Evolutionary conservation across 2,329 filamentous ascomycete species (phyloP).

Genomic region (Lachnellula willkommii): DNA sequence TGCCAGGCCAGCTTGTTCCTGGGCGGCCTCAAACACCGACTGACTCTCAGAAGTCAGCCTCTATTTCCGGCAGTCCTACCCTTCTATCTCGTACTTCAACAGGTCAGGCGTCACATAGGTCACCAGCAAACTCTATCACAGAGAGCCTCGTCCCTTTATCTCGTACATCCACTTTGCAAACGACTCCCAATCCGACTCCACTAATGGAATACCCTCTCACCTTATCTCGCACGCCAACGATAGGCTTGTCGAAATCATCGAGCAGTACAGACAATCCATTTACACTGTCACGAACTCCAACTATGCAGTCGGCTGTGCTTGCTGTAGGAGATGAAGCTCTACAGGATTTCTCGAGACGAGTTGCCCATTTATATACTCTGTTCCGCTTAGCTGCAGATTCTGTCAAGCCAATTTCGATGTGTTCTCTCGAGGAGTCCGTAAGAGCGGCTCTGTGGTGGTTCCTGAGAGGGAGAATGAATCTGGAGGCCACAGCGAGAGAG

Average conservation of each 20-base stretch:
- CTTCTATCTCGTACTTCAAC: constrained; percentile 9
- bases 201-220: constrained; percentile 6
- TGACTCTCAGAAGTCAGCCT: constrained; percentile 3
- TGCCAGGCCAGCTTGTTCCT: constrained; percentile 13
- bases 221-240: not conserved
- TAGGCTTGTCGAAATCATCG: not conserved
- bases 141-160: constrained; percentile 1
- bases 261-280: constrained; percentile 9
- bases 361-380: constrained; percentile 67
- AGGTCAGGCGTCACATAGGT: not conserved
- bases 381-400: constrained; percentile 75
- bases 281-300: constrained; percentile 9
- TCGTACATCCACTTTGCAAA: constrained; percentile 22
- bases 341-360: constrained; percentile 62
- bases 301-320: constrained; percentile 22
- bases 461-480: constrained; percentile 67
- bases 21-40: constrained; percentile 10
- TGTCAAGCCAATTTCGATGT: constrained; percentile 58
- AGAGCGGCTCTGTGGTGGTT: constrained; percentile 86
- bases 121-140: not conserved
- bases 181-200: constrained; percentile 11
- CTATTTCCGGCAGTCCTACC: constrained; percentile 10
- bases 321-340: constrained; percentile 55
- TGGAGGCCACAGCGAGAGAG: constrained; percentile 67
- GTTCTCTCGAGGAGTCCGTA: constrained; percentile 61